These are phyloP conservation scores for Mesembryanthemum crystallinum DNA, from an alignment of 148 eudicot genomes.

Conservation along the genomic window DNA sequence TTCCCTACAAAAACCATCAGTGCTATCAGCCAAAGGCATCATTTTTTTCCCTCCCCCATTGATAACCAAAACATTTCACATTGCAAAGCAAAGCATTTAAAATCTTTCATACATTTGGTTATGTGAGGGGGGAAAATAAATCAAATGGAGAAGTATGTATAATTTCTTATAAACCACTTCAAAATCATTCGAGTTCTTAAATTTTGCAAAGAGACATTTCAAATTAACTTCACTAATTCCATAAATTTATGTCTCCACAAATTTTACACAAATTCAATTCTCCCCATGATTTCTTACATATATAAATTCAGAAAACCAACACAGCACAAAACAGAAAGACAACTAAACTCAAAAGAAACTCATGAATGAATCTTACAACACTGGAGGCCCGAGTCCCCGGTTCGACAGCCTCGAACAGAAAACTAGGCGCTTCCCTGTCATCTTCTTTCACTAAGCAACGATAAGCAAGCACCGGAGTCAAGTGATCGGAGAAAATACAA, in stretches of 20 bases:
- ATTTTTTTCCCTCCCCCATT: not conserved
- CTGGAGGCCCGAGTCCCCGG: conserved; percentile 62
- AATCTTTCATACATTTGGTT: not conserved
- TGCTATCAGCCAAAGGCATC: not conserved
- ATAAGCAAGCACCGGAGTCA: conserved; percentile 95
- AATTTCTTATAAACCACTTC: no score
- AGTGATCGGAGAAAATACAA: conserved; percentile 83
- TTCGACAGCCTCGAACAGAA: conserved; percentile 88
- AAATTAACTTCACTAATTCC: no score
- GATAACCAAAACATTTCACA: not conserved
- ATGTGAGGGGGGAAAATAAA: not conserved
- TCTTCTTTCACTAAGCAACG: conserved; percentile 94
- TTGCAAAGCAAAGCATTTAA: not conserved
- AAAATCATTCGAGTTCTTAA: no score
- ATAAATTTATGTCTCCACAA: no score
- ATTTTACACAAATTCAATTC: no score
- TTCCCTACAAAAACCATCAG: conserved; percentile 54
- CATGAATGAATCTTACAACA: conserved; percentile 48
- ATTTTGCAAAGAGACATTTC: no score
- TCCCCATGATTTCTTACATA: not conserved
- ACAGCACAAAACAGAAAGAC: not conserved
- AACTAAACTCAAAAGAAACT: no score
- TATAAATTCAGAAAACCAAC: not conserved
- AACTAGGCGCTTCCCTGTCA: conserved; percentile 94
- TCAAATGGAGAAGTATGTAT: no score